Conservation (phyloP, 1,139 yeast species). For the Pichia sp. region DNA sequence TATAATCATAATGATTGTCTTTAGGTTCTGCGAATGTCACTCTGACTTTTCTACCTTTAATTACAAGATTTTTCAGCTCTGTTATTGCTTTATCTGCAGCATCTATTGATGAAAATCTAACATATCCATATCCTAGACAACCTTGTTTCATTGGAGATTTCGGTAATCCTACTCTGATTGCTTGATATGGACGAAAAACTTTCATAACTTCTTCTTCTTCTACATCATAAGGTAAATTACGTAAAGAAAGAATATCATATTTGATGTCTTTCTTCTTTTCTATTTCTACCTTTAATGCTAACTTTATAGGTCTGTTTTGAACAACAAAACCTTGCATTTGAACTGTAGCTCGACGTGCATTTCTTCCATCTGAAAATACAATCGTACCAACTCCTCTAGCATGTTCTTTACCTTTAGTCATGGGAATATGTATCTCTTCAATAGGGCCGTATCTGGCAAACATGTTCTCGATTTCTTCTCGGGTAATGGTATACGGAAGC, state of each 20-base stretch:
- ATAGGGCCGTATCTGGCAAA: conserved; percentile 24
- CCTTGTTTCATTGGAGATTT: conserved; percentile 24
- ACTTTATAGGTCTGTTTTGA: conserved; percentile 22
- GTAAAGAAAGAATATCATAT: conserved; percentile 24
- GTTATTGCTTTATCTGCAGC: conserved; percentile 45
- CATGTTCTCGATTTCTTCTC: conserved; percentile 20
- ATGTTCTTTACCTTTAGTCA: conserved; percentile 14
- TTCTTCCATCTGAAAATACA: conserved; percentile 18
- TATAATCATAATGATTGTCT: conserved; percentile 20
- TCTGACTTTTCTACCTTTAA: conserved; percentile 40
- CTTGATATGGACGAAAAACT: conserved; percentile 23
- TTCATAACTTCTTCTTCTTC: conserved; percentile 24
- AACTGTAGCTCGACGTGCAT: conserved; percentile 23
- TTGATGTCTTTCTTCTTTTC: conserved; percentile 6
- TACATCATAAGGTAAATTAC: conserved; percentile 23
- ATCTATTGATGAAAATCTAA: conserved; percentile 39
- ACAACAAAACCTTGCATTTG: conserved; percentile 30
- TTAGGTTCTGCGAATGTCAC: conserved; percentile 45
- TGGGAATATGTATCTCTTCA: conserved; percentile 14
- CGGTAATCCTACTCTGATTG: conserved; percentile 25
- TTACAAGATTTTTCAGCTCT: conserved; percentile 34
- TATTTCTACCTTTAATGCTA: conserved; percentile 13
- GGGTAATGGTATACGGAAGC: conserved; percentile 22
- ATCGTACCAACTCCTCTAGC: conserved; percentile 25
- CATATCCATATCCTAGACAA: conserved; percentile 48